These are phyloP conservation scores for Metschnikowia lachancei DNA, from an alignment of 805 yeast species.

Conservation along the genomic window DNA sequence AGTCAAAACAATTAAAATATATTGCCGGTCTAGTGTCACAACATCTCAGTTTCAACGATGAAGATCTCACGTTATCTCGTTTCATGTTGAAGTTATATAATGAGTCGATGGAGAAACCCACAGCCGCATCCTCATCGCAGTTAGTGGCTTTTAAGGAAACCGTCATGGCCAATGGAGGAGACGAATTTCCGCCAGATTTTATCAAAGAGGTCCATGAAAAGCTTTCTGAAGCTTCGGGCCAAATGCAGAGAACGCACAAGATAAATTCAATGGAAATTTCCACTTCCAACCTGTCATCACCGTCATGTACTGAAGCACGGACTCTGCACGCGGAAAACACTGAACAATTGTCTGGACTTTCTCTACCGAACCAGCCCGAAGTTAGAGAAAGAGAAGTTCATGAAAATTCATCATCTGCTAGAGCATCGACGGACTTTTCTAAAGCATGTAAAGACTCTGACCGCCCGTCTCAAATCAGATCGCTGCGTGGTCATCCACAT, in stretches of 20 bases:
- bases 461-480: neutral
- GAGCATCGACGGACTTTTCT: neutral
- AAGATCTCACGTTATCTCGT: slow-evolving; percentile 26
- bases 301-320: neutral
- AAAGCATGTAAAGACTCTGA: neutral
- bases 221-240: slow-evolving; percentile 1
- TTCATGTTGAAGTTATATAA: slow-evolving; percentile 29
- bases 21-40: slow-evolving; percentile 8
- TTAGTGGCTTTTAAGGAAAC: slow-evolving; percentile 14
- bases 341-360: neutral
- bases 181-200: slow-evolving; percentile 37
- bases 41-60: slow-evolving; percentile 15
- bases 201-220: slow-evolving; percentile 22
- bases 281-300: neutral
- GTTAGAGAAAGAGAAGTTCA: neutral
- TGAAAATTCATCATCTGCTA: too few relatives aligned
- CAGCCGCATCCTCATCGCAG: slow-evolving; percentile 6
- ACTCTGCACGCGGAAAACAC: neutral
- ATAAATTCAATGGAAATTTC: neutral
- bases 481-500: neutral
- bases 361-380: slow-evolving; percentile 4
- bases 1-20: slow-evolving; percentile 1
- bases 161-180: slow-evolving; percentile 40
- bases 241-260: neutral
- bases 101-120: slow-evolving; percentile 16